A percentile compares a stretch with the other conserved stretches of the same genome.
Evolutionary conservation across 2,329 filamentous ascomycete species (phyloP).

Genomic region (Trichoderma hamatum): DNA sequence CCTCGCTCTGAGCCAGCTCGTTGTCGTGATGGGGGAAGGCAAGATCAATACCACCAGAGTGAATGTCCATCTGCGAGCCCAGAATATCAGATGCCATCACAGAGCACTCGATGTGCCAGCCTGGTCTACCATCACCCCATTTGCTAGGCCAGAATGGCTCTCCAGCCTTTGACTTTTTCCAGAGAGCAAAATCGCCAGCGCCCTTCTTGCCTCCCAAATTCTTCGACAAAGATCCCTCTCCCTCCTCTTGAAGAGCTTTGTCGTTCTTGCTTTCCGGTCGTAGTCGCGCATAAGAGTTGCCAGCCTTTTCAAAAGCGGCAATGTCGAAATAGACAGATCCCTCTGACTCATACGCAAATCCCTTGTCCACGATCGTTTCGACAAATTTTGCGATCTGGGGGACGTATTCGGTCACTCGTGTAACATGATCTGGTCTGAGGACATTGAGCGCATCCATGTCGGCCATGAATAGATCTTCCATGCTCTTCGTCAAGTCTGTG

Average conservation of each 20-base stretch:
- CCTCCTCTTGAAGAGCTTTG: conserved; percentile 81
- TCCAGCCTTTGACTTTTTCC: conserved; percentile 90
- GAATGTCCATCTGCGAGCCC: conserved; percentile 84
- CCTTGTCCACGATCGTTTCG: conserved; percentile 78
- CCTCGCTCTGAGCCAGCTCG: conserved; percentile 86
- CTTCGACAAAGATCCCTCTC: conserved; percentile 78
- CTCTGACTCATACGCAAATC: conserved; percentile 79
- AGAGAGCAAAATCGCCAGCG: conserved; percentile 84
- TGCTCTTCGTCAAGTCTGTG: conserved; percentile 80
- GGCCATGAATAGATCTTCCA: conserved; percentile 83
- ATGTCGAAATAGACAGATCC: conserved; percentile 97
- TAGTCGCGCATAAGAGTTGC: conserved; percentile 82
- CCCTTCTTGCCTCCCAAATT: conserved; percentile 68
- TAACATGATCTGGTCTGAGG: conserved; percentile 77
- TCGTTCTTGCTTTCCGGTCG: conserved; percentile 85
- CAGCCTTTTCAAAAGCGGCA: conserved; percentile 76
- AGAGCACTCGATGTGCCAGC: conserved; percentile 97
- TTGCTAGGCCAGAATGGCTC: conserved; percentile 88
- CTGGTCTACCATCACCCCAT: conserved; percentile 86
- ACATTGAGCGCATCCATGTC: conserved; percentile 90
- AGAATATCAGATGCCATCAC: conserved; percentile 93
- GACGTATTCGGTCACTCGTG: conserved; percentile 90
- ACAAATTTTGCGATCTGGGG: conserved; percentile 86
- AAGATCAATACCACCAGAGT: conserved; percentile 89
- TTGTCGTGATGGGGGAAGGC: conserved; percentile 94